These are phyloP conservation scores for Dryadomyces sulphureus DNA, from an alignment of 2,329 filamentous ascomycete species.

Conservation along the genomic window DNA sequence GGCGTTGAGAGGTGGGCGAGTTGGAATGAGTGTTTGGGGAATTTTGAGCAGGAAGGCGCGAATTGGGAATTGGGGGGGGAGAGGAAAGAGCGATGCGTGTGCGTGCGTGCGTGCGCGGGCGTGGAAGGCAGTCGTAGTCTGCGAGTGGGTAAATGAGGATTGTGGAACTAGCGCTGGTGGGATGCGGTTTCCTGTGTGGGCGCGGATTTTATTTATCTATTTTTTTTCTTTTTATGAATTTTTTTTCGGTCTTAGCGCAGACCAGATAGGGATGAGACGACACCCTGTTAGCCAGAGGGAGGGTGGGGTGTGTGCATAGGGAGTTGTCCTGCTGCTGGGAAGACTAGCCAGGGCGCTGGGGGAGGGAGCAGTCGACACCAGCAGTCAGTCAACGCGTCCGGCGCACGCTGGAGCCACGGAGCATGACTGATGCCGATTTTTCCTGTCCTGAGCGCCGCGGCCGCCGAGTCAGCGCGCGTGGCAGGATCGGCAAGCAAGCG, in stretches of 20 bases:
- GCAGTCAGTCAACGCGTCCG: too few species aligned
- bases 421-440: too few species aligned
- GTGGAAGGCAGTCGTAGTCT: neutral
- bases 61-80: constrained; percentile 2
- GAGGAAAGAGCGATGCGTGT: constrained; percentile 1
- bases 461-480: too few species aligned
- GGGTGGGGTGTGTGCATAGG: neutral
- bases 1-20: neutral
- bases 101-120: neutral
- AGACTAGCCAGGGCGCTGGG: too few species aligned
- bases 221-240: neutral
- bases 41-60: neutral
- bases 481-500: too few species aligned
- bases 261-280: constrained; percentile 5
- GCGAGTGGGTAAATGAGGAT: constrained; percentile 1
- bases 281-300: constrained; percentile 1
- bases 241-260: neutral
- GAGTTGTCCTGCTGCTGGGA: neutral
- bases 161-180: constrained; percentile 1
- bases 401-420: too few species aligned
- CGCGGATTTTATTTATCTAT: neutral
- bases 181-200: constrained; percentile 1
- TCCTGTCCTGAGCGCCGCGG: too few species aligned
- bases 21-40: neutral
- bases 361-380: too few species aligned